Evolutionary conservation across 2,329 filamentous ascomycete species (phyloP).

Genomic region (Cladosporium sp.): DNA sequence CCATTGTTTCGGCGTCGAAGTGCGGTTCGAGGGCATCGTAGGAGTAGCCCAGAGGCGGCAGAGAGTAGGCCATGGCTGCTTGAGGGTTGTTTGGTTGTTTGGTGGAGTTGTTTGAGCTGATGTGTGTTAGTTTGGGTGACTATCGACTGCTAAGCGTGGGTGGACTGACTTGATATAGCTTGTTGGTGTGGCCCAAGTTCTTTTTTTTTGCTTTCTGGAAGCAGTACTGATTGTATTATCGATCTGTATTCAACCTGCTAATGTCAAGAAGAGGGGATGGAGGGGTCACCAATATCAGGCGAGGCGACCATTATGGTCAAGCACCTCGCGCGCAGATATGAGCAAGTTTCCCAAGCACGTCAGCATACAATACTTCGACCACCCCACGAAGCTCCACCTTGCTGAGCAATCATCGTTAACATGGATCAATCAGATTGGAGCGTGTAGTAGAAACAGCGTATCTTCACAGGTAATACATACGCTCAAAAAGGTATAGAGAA

Average conservation of each 20-base stretch:
- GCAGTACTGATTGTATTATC: neutral
- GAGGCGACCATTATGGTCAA: conserved; percentile 15
- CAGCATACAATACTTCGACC: neutral
- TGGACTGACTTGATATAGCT: neutral
- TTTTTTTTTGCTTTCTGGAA: neutral
- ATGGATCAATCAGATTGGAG: neutral
- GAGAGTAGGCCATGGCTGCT: conserved; percentile 29
- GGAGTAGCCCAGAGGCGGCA: conserved; percentile 32
- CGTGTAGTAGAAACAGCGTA: neutral
- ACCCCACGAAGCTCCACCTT: neutral
- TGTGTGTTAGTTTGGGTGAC: neutral
- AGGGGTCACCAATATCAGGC: neutral
- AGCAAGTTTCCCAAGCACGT: conserved; percentile 17
- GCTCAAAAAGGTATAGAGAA: conserved; percentile 7
- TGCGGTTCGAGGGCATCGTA: conserved; percentile 67
- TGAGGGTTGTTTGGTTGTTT: conserved; percentile 12
- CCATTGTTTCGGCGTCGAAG: conserved; percentile 78
- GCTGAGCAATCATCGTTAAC: neutral
- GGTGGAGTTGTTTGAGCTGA: neutral
- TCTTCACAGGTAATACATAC: conserved; percentile 12
- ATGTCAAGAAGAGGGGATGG: neutral
- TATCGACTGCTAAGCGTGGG: neutral
- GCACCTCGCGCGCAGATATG: conserved; percentile 15
- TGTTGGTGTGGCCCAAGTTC: neutral
- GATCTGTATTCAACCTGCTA: neutral